These are phyloP conservation scores for Aquanectria penicillioides DNA, from an alignment of 2,329 filamentous ascomycete genomes.

Conservation along the genomic window DNA sequence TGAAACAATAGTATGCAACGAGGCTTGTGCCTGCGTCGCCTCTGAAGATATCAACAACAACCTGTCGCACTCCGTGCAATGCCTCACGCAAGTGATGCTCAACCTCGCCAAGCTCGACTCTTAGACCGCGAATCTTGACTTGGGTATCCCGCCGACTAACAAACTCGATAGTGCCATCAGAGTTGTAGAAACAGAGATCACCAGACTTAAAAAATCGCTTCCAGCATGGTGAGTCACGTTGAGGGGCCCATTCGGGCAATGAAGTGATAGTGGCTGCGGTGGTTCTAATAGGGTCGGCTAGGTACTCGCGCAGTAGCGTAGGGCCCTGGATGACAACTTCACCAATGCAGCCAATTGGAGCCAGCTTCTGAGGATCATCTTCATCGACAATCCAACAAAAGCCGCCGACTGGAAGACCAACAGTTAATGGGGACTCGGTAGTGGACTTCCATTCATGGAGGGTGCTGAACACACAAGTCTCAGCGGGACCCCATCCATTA, in stretches of 20 bases:
- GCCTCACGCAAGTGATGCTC: not conserved
- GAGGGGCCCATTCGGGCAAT: constrained; percentile 34
- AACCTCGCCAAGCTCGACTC: not conserved
- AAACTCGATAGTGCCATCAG: constrained; percentile 50
- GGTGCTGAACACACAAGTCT: constrained; percentile 14
- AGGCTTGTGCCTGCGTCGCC: not conserved
- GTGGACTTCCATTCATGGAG: constrained; percentile 4
- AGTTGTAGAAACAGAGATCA: constrained; percentile 38
- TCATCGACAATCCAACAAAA: constrained; percentile 39
- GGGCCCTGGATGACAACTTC: constrained; percentile 44
- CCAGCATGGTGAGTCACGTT: constrained; percentile 19
- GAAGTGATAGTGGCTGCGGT: constrained; percentile 40
- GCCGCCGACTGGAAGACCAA: not conserved
- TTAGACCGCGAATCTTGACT: not conserved
- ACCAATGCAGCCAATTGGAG: constrained; percentile 35
- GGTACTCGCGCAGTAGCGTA: constrained; percentile 37
- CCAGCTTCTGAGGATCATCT: constrained; percentile 33
- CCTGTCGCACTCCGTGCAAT: not conserved
- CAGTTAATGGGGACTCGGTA: constrained; percentile 10
- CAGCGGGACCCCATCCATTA: constrained; percentile 35
- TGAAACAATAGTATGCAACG: not conserved
- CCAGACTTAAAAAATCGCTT: constrained; percentile 35
- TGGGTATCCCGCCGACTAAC: constrained; percentile 49
- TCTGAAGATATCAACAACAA: not conserved
- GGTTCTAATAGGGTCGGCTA: constrained; percentile 34